Base-by-base conservation (phyloP, 2,329 filamentous ascomycete genomes). In the Thielaviopsis populi region DNA sequence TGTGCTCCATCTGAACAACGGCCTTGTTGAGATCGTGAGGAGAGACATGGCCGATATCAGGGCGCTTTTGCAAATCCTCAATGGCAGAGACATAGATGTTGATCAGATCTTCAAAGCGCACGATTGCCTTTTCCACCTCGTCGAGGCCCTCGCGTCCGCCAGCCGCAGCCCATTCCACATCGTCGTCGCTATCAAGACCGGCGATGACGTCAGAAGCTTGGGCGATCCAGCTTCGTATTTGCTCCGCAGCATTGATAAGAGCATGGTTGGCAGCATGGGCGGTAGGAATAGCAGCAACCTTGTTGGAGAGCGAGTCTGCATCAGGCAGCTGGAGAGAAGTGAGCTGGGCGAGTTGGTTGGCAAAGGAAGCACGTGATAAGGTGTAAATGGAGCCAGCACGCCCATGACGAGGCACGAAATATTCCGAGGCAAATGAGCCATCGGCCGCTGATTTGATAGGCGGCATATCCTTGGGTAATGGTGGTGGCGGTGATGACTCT, bases 51-150 rank as follows among this genome's bases (percentile, higher is more conserved):
- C 77, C 76, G 66, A 96, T 89, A 70, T 99, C 94, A 1, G 78
- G 72, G 13, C 94, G 87, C 59, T 80, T 76, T 73, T 97, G 91
- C 50, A 99, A 78, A 67, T 91, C 86, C 72, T 97, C 94, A 69
- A 97, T 96, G n/a, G 92, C 91, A 66, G 84, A 81, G 63, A 97
- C 88, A 71, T 96, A 99, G 68, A 95, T 89, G 69, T 91, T 89
- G 71, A 97, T 90, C 64, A 99, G 79, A 61, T 86, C 83, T 71
- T 96, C 91, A 70, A 97, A 99, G 60, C 88, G 85, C 43, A 80
- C 78, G 66, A 97, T 92, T 24, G 92, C 84, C 68, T 77, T 82
- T 70, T 87, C 84, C 27, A 87, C 85, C 68, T 87, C 85, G 61
- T 85, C 85, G 42, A 92, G 78, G 1, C 89, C 89, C 73, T 92